Base-by-base conservation (phyloP, 495 filamentous ascomycete species). In the Acidomyces sp. region DNA sequence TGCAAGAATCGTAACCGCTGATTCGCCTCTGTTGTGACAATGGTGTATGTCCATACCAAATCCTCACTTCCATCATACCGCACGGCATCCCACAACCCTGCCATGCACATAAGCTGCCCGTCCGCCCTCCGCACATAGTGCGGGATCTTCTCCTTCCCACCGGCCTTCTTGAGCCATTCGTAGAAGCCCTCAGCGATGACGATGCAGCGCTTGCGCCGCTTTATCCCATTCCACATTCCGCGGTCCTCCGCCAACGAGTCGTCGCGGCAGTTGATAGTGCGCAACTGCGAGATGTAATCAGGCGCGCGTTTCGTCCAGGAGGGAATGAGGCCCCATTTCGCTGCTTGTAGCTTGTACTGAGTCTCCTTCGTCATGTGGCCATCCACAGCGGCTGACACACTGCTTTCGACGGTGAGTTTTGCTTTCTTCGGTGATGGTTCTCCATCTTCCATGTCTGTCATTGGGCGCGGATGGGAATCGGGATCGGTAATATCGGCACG, bases 181-280 rank as follows among this genome's bases (percentile, higher is more conserved):
- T 88, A 97, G 61, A 95, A 97, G 2, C 90, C 90, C 59, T 94
- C 77, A 11, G 80, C 84, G 3, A 88, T 49, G 2, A 97, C 75
- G 29, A 95, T 65, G 55, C 90, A 97, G 18, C 90, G 69, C 57
- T 94, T 93, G 51, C 66, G 72, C 34, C 75, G 69, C 58, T 93
- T 95, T 81, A 96, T 93, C 11, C 68, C 71, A 19, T 71, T 79
- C 90, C 90, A 97, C 77, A 94, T 84, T 10, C 86, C 85, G 2
- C 73, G 69, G 17, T 78, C 70, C 6, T 79, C 71, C 1, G 70
- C 62, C 4, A 97, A 63, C 3, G 85, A 90, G 59, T 95, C 90
- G 54, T 87, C 86, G 17, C 90, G 79, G 58, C 86, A 94, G 58
- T 97, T 97, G 56, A 96, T 97, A 0, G 85, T 92, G 51, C 78